Base-by-base conservation (phyloP, 2,329 filamentous ascomycete genomes). In the Stachybotrys chartarum region DNA sequence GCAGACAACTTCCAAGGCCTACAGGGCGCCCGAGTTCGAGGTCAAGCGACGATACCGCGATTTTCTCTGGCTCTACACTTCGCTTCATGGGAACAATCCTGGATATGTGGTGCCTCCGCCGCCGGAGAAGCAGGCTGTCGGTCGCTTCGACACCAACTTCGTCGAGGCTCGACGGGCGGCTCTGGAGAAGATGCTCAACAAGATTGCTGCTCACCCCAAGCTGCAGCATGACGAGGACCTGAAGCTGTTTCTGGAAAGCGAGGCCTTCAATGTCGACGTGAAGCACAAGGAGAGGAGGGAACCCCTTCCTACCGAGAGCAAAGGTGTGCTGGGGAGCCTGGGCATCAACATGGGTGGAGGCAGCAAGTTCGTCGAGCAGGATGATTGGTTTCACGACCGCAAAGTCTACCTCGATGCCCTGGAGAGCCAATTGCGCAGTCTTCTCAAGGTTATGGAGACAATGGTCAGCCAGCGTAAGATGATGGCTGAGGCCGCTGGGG, bases 371-470 rank as follows among this genome's bases (percentile, higher is more conserved):
- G 85, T 99, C 45, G 94, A 99, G 73, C 94, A 97, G 68, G 94
- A 99, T 69, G 94, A 99, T 74, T 99, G 93, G 94, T 99, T 99
- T 75, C 93, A 99, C 64, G 94, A 99, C 63, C 91, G 94, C 58
- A 90, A 87, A 65, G 84, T 97, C 55, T 99, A 99, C 67, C 82
- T 99, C 11, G 94, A 99, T 69, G 92, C 92, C 5, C 80, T 97
- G 44, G 92, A 97, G 68, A 91, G 85, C 63, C 93, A 97, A 70
- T 80, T 97, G 58, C 96, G 92, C 70, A 87, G 89, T 10, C 78
- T 97, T 16, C 80, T 97, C 64, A 97, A 97, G 73, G 89, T 92
- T 17, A 95, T 96, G 74, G 94, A 99, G 66, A 88, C 85, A 6
- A 95, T 99, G 69, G 90, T 99, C 1, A 81, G 81, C 42, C 94